Conservation (phyloP, 192 early-diverging fungal genomes). For the Dissophora globulifera region DNA sequence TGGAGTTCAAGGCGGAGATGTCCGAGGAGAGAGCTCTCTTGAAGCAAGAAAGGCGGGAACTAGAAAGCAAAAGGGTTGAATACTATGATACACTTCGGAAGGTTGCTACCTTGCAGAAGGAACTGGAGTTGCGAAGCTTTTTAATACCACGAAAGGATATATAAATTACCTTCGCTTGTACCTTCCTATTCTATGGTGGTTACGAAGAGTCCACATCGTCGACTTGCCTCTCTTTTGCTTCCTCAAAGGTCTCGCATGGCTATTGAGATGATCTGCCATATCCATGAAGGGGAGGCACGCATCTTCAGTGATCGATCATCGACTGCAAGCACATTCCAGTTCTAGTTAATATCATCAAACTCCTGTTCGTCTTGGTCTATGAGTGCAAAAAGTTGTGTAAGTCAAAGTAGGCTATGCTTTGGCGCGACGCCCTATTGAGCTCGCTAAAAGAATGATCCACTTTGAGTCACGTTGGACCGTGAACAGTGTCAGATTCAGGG, state of each 20-base stretch:
- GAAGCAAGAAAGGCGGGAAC: not conserved
- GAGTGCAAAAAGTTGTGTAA: no score
- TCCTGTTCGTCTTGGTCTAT: no score
- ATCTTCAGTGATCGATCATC: no score
- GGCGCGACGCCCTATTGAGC: slow-evolving; percentile 1
- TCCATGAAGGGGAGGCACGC: not conserved
- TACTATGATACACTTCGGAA: not conserved
- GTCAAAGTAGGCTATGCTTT: not conserved
- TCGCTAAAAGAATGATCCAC: not conserved
- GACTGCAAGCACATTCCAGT: no score
- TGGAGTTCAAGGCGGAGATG: no score
- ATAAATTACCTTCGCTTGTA: slow-evolving; percentile 7
- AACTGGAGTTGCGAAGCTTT: slow-evolving; percentile 4
- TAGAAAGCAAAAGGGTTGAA: not conserved
- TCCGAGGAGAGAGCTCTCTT: no score
- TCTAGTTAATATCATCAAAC: not conserved
- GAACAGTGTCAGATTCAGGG: not conserved
- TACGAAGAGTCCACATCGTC: not conserved
- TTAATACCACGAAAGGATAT: no score
- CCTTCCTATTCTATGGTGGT: slow-evolving; percentile 1
- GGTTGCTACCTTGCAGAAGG: not conserved
- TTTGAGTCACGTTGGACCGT: not conserved
- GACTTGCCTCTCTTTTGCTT: not conserved
- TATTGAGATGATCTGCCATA: not conserved
- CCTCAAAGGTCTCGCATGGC: not conserved